Evolutionary conservation across 306 rosid genomes (phyloP).

Genomic region (Quercus glauca): DNA sequence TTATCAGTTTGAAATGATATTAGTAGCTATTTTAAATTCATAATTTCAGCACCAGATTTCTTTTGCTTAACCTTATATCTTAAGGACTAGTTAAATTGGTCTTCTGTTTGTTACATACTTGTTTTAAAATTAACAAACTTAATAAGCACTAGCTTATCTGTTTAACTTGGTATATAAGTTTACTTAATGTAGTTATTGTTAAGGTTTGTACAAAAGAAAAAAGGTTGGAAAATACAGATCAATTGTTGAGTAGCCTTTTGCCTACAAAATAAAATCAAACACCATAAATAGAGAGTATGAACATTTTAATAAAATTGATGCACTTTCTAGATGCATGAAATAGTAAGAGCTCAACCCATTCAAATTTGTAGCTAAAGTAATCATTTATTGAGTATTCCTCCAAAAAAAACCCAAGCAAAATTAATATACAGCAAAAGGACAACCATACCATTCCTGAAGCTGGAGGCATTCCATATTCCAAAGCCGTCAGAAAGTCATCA

Average conservation of each 20-base stretch:
- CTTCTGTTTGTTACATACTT: not conserved
- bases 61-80: not conserved
- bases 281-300: not conserved
- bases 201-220: too few relatives aligned
- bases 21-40: not conserved
- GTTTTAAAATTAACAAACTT: not conserved
- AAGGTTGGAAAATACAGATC: too few relatives aligned
- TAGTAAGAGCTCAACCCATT: not conserved
- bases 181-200: too few relatives aligned
- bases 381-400: not conserved
- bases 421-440: slow-evolving; percentile 11
- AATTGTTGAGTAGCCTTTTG: not conserved
- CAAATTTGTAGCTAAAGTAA: not conserved
- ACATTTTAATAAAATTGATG: not conserved
- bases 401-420: not conserved
- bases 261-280: not conserved
- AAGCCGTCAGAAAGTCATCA: slow-evolving; percentile 87
- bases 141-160: not conserved
- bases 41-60: not conserved
- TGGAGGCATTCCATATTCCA: slow-evolving; percentile 99
- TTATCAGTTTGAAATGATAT: not conserved
- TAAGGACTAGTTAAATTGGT: not conserved
- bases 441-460: slow-evolving; percentile 91
- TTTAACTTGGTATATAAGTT: too few relatives aligned
- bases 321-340: not conserved